Evolutionary conservation across 441 rosid species (phyloP).

Genomic region (Erysimum cheiri): DNA sequence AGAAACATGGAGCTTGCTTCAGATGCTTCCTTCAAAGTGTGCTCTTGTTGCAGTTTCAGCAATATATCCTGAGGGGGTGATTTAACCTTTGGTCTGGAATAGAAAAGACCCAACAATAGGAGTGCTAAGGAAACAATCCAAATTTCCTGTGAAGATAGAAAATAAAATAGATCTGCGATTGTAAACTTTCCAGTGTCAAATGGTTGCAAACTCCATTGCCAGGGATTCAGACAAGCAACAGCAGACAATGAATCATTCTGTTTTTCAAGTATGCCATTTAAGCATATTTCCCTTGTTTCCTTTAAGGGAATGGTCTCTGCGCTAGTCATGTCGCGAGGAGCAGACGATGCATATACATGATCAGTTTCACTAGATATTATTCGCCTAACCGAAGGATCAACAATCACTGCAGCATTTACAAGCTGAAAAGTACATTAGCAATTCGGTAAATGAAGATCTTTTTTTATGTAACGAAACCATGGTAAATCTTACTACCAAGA

Average conservation of each 20-base stretch:
- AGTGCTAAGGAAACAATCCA: conserved; percentile 31
- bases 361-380: conserved; percentile 73
- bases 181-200: conserved; percentile 31
- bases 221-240: conserved; percentile 78
- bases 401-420: conserved; percentile 81
- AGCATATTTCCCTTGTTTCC: conserved; percentile 28
- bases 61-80: conserved; percentile 87
- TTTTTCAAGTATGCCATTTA: conserved; percentile 42
- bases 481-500: background rate
- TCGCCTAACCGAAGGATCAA: conserved; percentile 65
- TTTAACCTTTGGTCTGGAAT: conserved; percentile 76
- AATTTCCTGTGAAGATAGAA: conserved; percentile 25
- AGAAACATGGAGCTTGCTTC: conserved; percentile 84
- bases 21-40: conserved; percentile 60
- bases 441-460: background rate
- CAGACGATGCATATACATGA: conserved; percentile 50
- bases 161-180: conserved; percentile 23
- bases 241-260: conserved; percentile 30
- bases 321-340: conserved; percentile 29
- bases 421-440: conserved; percentile 55
- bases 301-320: conserved; percentile 18
- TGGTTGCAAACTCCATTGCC: conserved; percentile 62
- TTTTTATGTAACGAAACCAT: conserved; percentile 1
- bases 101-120: conserved; percentile 34
- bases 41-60: conserved; percentile 85